Evolutionary conservation across 1,284 basidiomycete genomes (phyloP).

Genomic region (Ustilago shanxiensis): DNA sequence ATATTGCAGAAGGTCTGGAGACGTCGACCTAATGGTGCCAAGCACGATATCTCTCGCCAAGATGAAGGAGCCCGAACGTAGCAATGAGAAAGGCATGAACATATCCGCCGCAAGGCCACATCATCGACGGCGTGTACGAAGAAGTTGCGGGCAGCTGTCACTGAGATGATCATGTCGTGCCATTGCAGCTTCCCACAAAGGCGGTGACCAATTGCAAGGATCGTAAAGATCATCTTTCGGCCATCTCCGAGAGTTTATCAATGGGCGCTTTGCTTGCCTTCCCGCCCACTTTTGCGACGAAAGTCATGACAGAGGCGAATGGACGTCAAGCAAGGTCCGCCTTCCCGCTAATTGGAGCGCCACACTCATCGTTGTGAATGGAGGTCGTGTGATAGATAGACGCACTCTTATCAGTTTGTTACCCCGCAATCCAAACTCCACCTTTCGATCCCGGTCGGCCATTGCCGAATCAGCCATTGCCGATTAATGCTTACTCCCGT

Average conservation of each 20-base stretch:
- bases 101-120: not conserved
- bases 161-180: not conserved
- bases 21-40: not conserved
- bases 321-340: slow-evolving; percentile 19
- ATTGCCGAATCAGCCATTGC: not conserved
- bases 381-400: not conserved
- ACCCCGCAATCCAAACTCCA: slow-evolving; percentile 25
- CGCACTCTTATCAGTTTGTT: slow-evolving; percentile 27
- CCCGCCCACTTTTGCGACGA: not conserved
- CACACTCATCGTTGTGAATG: not conserved
- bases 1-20: not conserved
- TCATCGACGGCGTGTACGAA: not conserved
- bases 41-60: not conserved
- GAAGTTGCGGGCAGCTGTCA: not conserved
- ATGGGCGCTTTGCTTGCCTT: not conserved
- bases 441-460: not conserved
- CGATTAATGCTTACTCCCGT: not conserved
- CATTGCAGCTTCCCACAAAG: slow-evolving; percentile 8
- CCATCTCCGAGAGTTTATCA: slow-evolving; percentile 48
- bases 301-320: not conserved
- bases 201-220: slow-evolving; percentile 19
- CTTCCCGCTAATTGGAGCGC: not conserved
- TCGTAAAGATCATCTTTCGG: slow-evolving; percentile 8
- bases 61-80: not conserved
- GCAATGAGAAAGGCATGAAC: not conserved